Percentiles rank a stretch among this genome's conserved stretches.
Evolutionary conservation across 2,329 filamentous ascomycete species (phyloP).

Genomic region (Trichoderma atroviride): DNA sequence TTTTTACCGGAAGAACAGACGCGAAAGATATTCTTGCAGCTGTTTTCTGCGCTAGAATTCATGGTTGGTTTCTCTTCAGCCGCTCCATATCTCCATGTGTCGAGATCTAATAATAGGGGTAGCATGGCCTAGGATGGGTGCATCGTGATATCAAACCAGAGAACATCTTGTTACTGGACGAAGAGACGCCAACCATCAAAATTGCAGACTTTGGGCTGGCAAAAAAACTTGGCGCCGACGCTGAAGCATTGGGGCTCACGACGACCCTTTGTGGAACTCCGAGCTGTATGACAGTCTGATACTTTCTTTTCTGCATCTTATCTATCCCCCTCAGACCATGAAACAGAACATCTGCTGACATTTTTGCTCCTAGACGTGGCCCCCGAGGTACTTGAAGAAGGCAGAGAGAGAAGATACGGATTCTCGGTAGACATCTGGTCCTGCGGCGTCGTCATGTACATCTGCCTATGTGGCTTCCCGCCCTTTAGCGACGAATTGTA

Average conservation of each 20-base stretch:
- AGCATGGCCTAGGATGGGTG: constrained; percentile 65
- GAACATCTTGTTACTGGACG: background rate
- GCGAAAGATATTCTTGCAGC: constrained; percentile 77
- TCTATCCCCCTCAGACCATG: background rate
- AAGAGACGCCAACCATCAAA: constrained; percentile 51
- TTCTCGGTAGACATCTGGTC: constrained; percentile 85
- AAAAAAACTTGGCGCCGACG: constrained; percentile 70
- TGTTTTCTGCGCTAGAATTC: constrained; percentile 87
- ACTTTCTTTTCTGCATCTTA: too few species aligned
- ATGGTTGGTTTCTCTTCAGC: constrained; percentile 59
- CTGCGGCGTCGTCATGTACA: constrained; percentile 82
- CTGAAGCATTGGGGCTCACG: constrained; percentile 82
- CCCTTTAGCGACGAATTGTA: constrained; percentile 87
- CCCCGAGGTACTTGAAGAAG: constrained; percentile 70
- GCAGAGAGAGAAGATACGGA: constrained; percentile 67
- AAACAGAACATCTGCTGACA: background rate
- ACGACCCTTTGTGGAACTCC: constrained; percentile 77
- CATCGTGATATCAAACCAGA: constrained; percentile 66
- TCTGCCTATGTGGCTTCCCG: constrained; percentile 80
- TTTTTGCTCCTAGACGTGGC: background rate
- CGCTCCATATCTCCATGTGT: background rate
- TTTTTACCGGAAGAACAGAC: constrained; percentile 79
- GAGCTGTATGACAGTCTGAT: background rate
- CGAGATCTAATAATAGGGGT: background rate
- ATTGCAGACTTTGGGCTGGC: constrained; percentile 88